Base-by-base conservation (phyloP, 2,329 filamentous ascomycete species). In the Xylariaceae sp. region DNA sequence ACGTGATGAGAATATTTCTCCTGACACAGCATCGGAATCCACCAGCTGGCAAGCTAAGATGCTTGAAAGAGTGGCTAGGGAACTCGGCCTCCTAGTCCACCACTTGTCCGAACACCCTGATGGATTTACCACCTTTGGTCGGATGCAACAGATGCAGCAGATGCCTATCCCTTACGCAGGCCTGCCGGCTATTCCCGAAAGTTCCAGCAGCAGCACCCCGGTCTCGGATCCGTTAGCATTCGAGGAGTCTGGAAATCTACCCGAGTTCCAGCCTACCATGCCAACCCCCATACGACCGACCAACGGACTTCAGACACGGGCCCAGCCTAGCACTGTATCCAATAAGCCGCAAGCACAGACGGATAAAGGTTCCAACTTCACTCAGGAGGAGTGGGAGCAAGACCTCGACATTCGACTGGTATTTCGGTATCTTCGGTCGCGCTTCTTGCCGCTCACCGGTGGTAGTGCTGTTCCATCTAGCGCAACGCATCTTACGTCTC, bases 371-470 rank as follows among this genome's bases (percentile, higher is more conserved):
- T 18, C 65, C 3, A 63, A 73, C 0, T 85, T 85, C 62, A 83
- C 82, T 1, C 80, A 90, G 67, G 89, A 94, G 42, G 94, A 96
- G 70, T 99, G 94, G 94, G 92, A 97, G 74, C 87, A 88, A 61
- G 90, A 96, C 56, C 82, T 97, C 4, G 92, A 97, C 69, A 84
- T 97, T 65, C 89, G 89, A 71, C 88, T 96, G 72, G 89, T 97
- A 39, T 97, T 97, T 77, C 86, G 87, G 53, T 97, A 94, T 71
- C 81, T 96, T 35, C 84, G 87, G 59, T 88, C 85, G 15, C 86
- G 90, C 60, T 93, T 96, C 73, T 79, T 84, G 59, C 77, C 82
- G 13, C 76, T 77, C 5, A 72, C 78, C 17, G 72, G 74, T 56
- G 73, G 77, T 62, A 74, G 69, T 65, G 73, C 78, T 23, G 74